Conservation (phyloP, 208 protist species). For the Trypanosoma boissoni region DNA sequence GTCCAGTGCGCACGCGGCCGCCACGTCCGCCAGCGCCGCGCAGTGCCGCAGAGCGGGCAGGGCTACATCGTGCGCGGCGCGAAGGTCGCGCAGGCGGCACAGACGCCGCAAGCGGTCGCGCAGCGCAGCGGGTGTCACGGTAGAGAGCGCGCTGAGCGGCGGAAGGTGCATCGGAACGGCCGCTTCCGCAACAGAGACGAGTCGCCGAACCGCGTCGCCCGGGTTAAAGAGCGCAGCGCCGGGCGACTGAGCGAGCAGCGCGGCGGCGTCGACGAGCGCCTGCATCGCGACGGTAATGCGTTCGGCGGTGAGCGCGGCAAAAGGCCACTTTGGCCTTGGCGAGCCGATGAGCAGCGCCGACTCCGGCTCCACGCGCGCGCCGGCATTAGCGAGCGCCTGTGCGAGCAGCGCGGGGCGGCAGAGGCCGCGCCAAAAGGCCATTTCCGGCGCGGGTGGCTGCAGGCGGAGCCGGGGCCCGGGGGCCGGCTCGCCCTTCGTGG, state of each 20-base stretch:
- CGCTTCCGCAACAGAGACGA: slow-evolving; percentile 52
- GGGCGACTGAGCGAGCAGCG: neutral
- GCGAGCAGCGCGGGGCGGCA: slow-evolving; percentile 10
- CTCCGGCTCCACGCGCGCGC: slow-evolving; percentile 22
- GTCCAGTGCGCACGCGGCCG: slow-evolving; percentile 28
- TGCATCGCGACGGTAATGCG: slow-evolving; percentile 16
- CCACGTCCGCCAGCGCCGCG: slow-evolving; percentile 23
- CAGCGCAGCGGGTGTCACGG: slow-evolving; percentile 32
- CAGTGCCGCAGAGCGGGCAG: slow-evolving; percentile 37
- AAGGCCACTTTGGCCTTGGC: slow-evolving; percentile 9
- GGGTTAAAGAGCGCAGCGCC: neutral
- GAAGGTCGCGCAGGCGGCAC: slow-evolving; percentile 48
- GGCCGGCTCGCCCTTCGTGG: neutral
- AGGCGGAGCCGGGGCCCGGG: slow-evolving; percentile 1
- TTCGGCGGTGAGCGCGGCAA: slow-evolving; percentile 17
- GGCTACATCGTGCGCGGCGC: slow-evolving; percentile 26
- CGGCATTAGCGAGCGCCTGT: slow-evolving; percentile 23
- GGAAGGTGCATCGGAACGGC: slow-evolving; percentile 54
- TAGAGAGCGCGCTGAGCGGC: slow-evolving; percentile 24
- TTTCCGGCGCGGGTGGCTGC: slow-evolving; percentile 8
- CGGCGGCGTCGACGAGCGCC: slow-evolving; percentile 13
- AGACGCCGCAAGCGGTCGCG: slow-evolving; percentile 32
- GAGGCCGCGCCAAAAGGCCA: slow-evolving; percentile 26
- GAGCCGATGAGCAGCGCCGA: neutral
- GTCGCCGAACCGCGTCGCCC: slow-evolving; percentile 28